phyloP scores from a whole-genome alignment of 2,329 filamentous ascomycete genomes.

The Polytolypa hystricis region DNA sequence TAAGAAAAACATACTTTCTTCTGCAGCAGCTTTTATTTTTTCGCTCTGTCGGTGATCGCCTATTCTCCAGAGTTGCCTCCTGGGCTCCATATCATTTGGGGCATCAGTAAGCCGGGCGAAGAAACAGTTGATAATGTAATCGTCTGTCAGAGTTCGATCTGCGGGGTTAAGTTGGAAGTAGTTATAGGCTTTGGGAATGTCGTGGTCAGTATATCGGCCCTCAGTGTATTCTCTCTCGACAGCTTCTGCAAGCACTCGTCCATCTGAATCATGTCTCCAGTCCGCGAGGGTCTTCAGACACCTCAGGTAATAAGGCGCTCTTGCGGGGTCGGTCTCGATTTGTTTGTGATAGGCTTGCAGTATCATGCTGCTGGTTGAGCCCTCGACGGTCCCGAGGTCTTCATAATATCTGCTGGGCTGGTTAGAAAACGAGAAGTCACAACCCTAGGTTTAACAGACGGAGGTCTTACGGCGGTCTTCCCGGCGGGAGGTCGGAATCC shows the following conservation, averaged over 20 bases:
- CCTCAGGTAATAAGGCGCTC: constrained; percentile 52
- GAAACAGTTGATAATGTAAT: constrained; percentile 52
- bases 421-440: neutral
- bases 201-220: constrained; percentile 46
- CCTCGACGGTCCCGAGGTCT: constrained; percentile 49
- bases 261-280: constrained; percentile 37
- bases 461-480: constrained; percentile 4
- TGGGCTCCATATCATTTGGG: constrained; percentile 45
- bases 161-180: constrained; percentile 45
- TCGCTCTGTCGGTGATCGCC: constrained; percentile 48
- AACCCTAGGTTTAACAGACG: neutral
- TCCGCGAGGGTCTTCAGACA: constrained; percentile 51
- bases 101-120: constrained; percentile 48
- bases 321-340: constrained; percentile 42
- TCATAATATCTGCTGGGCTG: constrained; percentile 40
- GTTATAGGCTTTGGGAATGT: constrained; percentile 47
- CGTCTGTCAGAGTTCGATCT: constrained; percentile 40
- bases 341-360: constrained; percentile 54
- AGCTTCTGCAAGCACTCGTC: constrained; percentile 43
- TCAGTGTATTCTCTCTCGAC: constrained; percentile 48
- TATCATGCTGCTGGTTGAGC: constrained; percentile 53
- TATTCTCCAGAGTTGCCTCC: constrained; percentile 48
- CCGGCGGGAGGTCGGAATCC: neutral
- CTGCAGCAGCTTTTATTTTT: constrained; percentile 46
- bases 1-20: constrained; percentile 34